Percentiles rank a stretch among this genome's conserved stretches.
These are phyloP conservation scores for Leishmania mexicana DNA, from an alignment of 208 protist species.

Conservation along the genomic window DNA sequence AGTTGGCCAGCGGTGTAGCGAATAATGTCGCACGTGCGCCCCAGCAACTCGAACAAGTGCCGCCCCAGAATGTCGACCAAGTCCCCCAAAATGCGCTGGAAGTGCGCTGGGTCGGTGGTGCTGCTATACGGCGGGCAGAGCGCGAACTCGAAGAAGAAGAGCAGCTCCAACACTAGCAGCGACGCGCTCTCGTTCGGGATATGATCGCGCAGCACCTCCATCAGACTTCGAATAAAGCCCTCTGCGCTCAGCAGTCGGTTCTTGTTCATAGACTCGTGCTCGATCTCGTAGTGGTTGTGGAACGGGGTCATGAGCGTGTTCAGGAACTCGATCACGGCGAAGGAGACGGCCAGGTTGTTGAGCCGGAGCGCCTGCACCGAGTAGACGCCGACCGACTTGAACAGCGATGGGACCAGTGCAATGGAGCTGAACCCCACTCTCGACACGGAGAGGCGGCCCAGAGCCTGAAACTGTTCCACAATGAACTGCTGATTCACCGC, in stretches of 20 bases:
- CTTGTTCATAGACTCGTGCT: conserved; percentile 91
- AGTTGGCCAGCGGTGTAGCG: conserved; percentile 88
- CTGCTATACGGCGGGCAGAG: conserved; percentile 92
- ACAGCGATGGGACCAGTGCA: conserved; percentile 67
- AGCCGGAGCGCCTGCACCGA: conserved; percentile 72
- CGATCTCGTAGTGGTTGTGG: conserved; percentile 93
- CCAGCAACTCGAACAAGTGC: conserved; percentile 77
- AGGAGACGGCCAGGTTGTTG: conserved; percentile 65
- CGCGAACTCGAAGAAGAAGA: conserved; percentile 92
- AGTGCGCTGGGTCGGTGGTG: conserved; percentile 77
- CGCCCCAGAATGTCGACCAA: conserved; percentile 75
- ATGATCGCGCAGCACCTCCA: conserved; percentile 74
- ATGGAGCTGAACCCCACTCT: conserved; percentile 89
- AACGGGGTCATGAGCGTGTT: conserved; percentile 92
- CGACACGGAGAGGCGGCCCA: conserved; percentile 85
- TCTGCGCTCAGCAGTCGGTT: conserved; percentile 75
- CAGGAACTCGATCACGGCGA: conserved; percentile 89
- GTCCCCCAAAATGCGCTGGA: conserved; percentile 62
- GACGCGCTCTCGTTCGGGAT: conserved; percentile 73
- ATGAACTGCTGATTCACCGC: conserved; percentile 33
- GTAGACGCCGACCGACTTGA: conserved; percentile 52
- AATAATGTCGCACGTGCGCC: conserved; percentile 81
- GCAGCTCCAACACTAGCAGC: conserved; percentile 76
- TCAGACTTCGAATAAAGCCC: conserved; percentile 68
- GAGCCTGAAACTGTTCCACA: conserved; percentile 72